A percentile compares a stretch with the other conserved stretches of the same genome.
phyloP scores from a whole-genome alignment of 306 rosid species.

The Prunus salicina region DNA sequence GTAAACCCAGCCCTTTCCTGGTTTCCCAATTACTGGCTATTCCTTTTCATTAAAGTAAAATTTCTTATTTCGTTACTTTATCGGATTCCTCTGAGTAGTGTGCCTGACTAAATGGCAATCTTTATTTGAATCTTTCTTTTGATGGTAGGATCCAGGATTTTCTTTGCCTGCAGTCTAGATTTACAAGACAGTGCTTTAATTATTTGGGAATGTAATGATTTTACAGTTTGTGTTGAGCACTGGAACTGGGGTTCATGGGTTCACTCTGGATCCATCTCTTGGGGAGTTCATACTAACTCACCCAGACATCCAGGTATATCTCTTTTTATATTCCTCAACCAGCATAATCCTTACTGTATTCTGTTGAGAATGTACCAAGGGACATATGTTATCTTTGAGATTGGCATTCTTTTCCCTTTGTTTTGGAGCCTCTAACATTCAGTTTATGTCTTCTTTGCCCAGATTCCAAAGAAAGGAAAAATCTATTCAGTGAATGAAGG shows the following conservation, averaged over 20 bases:
- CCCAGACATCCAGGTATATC: slow-evolving; percentile 80
- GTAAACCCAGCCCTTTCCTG: not conserved
- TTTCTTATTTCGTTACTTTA: not conserved
- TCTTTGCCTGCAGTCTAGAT: not conserved
- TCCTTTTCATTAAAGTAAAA: not conserved
- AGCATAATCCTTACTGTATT: not conserved
- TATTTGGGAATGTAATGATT: slow-evolving; percentile 20
- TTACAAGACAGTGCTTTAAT: not conserved
- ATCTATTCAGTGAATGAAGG: slow-evolving; percentile 99
- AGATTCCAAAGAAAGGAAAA: slow-evolving; percentile 91
- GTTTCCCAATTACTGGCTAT: not conserved
- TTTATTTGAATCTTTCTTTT: not conserved
- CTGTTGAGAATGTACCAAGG: not conserved
- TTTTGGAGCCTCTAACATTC: not conserved
- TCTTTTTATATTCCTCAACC: not conserved
- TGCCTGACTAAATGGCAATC: not conserved
- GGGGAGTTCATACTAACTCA: slow-evolving; percentile 96
- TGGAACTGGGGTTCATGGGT: slow-evolving; percentile 84
- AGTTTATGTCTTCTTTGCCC: slow-evolving; percentile 24
- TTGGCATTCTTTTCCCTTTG: not conserved
- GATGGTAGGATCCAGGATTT: not conserved
- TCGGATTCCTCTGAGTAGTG: not conserved
- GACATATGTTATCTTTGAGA: not conserved
- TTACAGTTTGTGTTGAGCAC: slow-evolving; percentile 78
- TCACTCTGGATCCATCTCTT: slow-evolving; percentile 95